Evolutionary conservation across 768 basidiomycete genomes (phyloP).

Genomic region (Cyclocybe aegerita): DNA sequence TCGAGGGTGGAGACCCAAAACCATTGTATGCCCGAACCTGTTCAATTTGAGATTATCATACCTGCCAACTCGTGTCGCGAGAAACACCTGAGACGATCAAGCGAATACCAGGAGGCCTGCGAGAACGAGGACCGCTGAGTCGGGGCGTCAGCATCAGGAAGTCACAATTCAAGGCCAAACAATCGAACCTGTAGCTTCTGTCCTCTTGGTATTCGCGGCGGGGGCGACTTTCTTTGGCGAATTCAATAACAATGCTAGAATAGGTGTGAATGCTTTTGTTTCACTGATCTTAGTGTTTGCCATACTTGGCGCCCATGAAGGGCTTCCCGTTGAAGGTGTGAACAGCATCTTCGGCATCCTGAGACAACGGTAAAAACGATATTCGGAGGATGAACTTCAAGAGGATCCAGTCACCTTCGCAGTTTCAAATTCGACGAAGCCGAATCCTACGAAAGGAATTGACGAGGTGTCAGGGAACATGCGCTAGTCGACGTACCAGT

Average conservation of each 20-base stretch:
- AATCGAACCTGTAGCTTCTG: slow-evolving; percentile 54
- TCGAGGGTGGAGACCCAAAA: slow-evolving; percentile 11
- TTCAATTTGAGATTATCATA: slow-evolving; percentile 47
- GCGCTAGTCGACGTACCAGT: slow-evolving; percentile 56
- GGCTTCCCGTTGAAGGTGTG: slow-evolving; percentile 82
- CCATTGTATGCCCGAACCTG: slow-evolving; percentile 20
- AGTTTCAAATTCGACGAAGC: slow-evolving; percentile 95
- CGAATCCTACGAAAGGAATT: slow-evolving; percentile 64
- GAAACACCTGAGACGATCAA: slow-evolving; percentile 87
- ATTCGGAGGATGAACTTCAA: neutral
- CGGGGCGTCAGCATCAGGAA: slow-evolving; percentile 13
- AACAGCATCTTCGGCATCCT: slow-evolving; percentile 97
- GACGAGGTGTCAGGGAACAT: neutral
- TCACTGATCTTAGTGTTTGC: neutral
- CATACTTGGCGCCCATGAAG: slow-evolving; percentile 86
- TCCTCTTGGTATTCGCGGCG: slow-evolving; percentile 76
- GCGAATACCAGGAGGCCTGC: slow-evolving; percentile 79
- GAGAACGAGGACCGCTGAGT: slow-evolving; percentile 56
- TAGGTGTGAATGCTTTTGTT: neutral
- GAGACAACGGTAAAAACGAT: slow-evolving; percentile 12
- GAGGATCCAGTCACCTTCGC: slow-evolving; percentile 53
- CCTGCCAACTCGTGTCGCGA: slow-evolving; percentile 98
- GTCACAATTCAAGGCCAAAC: slow-evolving; percentile 1
- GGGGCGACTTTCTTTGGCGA: slow-evolving; percentile 89
- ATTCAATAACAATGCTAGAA: slow-evolving; percentile 89